phyloP scores from a whole-genome alignment of 768 basidiomycete species.

The Auriculariales sp. region DNA sequence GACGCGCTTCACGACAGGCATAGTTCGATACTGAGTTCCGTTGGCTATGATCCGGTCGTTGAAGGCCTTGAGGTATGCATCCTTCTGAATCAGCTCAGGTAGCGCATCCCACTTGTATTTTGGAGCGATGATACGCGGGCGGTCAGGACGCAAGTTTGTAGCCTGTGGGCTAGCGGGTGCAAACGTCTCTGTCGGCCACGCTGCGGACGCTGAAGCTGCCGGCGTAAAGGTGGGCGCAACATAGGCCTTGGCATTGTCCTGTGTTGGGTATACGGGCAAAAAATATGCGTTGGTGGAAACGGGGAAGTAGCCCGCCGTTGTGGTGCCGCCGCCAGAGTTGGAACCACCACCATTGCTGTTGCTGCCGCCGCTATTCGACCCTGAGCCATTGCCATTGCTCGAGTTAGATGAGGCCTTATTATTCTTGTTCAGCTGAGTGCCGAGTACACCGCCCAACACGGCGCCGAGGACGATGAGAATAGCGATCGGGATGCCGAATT shows the following conservation, averaged over 20 bases:
- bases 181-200: slow-evolving; percentile 77
- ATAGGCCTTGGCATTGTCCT: slow-evolving; percentile 68
- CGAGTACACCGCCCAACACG: slow-evolving; percentile 70
- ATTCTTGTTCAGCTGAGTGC: slow-evolving; percentile 37
- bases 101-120: slow-evolving; percentile 83
- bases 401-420: slow-evolving; percentile 14
- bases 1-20: slow-evolving; percentile 53
- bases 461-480: slow-evolving; percentile 50
- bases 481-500: slow-evolving; percentile 53
- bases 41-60: slow-evolving; percentile 84
- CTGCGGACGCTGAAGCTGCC: slow-evolving; percentile 27
- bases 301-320: slow-evolving; percentile 54
- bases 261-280: slow-evolving; percentile 54
- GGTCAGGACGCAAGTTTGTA: slow-evolving; percentile 51
- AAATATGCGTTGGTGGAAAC: slow-evolving; percentile 69
- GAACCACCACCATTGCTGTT: slow-evolving; percentile 23
- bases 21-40: slow-evolving; percentile 55
- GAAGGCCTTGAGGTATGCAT: slow-evolving; percentile 81
- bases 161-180: slow-evolving; percentile 45
- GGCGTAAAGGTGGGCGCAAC: slow-evolving; percentile 56
- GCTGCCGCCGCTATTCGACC: slow-evolving; percentile 12
- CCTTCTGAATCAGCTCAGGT: slow-evolving; percentile 55
- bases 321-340: slow-evolving; percentile 41
- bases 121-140: slow-evolving; percentile 90
- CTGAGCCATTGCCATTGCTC: slow-evolving; percentile 8